Evolutionary conservation across 177 flowering plant species (phyloP), one percentile per base, ranked within the genome.

Genomic region (Vitis hybrid): DNA sequence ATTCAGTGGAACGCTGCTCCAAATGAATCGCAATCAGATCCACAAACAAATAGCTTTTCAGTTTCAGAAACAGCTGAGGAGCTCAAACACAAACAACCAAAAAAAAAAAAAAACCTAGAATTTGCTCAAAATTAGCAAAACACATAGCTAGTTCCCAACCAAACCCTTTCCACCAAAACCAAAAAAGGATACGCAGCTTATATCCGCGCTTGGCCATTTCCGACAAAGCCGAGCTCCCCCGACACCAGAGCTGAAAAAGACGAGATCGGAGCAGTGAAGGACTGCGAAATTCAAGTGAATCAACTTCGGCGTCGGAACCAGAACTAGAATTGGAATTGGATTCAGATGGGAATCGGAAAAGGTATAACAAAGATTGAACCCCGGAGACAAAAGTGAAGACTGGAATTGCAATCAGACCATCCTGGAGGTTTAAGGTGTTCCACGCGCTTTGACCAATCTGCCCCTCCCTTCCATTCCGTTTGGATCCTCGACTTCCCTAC

Each of bases 171-270:
- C 12, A 30, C 48, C 59, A 58, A 57, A 64, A 20, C 46, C 21
- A 59, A 61, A 49, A 14, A 72, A 87, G 90, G 93, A 90, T 90
- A 90, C 95, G 95, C 68, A 89, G 76, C 74, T 87, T 90, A 77
- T 90, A 86, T 65, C 88, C 91, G 14, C 91, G 87, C 81, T 89
- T 90, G 63, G 87, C 91, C 92, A 90, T 90, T 72, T 65, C 58
- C 53, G n/a, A 54, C 14, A 56, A 61, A 67, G 12, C 17, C 64
- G 13, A 65, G 56, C n/a, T 21, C 11, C 58, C 0, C 4, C 35
- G 11, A 21, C 35, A 57, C 41, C 14, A 21, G 66, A 9, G 24
- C 21, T 7, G 12, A 13, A 32, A 10, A 41, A 57, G 7, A 24
- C 21, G 30, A 63, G 35, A 56, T 49, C 27, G 12, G 59, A n/a